Conservation (phyloP, 345 rosid species). For the Linum lewisii region DNA sequence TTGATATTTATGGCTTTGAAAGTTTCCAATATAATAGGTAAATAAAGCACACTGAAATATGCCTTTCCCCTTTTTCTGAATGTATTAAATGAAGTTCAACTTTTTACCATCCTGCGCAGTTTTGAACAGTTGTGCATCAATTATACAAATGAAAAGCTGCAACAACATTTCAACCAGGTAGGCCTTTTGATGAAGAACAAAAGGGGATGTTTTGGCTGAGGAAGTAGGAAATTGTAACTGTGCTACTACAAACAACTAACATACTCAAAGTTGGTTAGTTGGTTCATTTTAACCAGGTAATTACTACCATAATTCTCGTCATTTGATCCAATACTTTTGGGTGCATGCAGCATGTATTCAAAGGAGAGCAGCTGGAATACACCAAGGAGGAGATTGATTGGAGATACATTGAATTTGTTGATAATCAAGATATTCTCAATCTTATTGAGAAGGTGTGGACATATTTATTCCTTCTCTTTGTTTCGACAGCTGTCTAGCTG, state of each 20-base stretch:
- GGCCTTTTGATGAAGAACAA: conserved; percentile 28
- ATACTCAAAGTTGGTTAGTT: conserved; percentile 14
- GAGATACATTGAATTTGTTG: conserved; percentile 80
- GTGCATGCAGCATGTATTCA: conserved; percentile 69
- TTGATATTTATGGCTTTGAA: conserved; percentile 79
- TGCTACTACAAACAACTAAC: conserved; percentile 14
- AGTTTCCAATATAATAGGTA: conserved; percentile 85
- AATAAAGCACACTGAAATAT: conserved; percentile 8
- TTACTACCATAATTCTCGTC: conserved; percentile 1
- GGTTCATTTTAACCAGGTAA: conserved; percentile 8
- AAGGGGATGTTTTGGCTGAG: too few species aligned
- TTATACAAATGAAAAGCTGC: conserved; percentile 86
- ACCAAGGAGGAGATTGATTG: conserved; percentile 68
- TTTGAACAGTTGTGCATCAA: conserved; percentile 94
- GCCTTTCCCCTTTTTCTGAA: neutral
- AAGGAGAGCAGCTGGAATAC: conserved; percentile 79
- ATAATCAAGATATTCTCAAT: conserved; percentile 83
- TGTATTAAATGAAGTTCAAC: conserved; percentile 2
- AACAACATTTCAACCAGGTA: conserved; percentile 99
- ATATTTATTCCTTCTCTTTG: conserved; percentile 8
- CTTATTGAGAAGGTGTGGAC: conserved; percentile 75
- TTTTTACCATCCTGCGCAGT: conserved; percentile 29
- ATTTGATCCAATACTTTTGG: conserved; percentile 19
- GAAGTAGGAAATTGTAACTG: neutral
- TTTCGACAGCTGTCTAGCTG: neutral